These are phyloP conservation scores for Sapria himalayana DNA, from an alignment of 345 rosid species.

Conservation along the genomic window DNA sequence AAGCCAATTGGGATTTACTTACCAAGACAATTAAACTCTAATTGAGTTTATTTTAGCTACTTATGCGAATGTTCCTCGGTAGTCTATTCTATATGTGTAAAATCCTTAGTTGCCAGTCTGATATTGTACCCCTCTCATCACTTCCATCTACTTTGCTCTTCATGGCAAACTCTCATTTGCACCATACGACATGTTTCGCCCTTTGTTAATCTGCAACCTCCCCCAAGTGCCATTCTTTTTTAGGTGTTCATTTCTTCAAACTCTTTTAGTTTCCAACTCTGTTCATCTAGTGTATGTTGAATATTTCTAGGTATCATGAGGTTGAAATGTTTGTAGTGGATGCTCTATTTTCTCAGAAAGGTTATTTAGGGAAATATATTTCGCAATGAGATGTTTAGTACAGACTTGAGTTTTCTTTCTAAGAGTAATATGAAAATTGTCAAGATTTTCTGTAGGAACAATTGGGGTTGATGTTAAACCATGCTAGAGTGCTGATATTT, in stretches of 20 bases:
- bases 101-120: background rate
- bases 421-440: too few species aligned
- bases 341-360: background rate
- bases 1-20: background rate
- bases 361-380: background rate
- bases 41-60: conserved; percentile 1
- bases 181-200: background rate
- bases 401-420: background rate
- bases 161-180: conserved; percentile 2
- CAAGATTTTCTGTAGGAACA: too few species aligned
- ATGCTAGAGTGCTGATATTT: too few species aligned
- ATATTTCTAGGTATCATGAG: background rate
- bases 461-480: too few species aligned
- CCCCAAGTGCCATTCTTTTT: background rate
- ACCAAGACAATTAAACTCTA: background rate
- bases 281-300: background rate
- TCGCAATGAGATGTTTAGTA: background rate
- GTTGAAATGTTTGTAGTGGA: background rate
- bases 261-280: background rate
- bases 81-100: conserved; percentile 4
- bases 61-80: background rate
- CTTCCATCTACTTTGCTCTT: conserved; percentile 1
- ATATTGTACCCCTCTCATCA: background rate
- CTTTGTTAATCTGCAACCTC: background rate
- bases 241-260: background rate